Evolutionary conservation across 2,329 filamentous ascomycete species (phyloP), one percentile per base, ranked within the genome.

Genomic region (Claviceps fusiformis): DNA sequence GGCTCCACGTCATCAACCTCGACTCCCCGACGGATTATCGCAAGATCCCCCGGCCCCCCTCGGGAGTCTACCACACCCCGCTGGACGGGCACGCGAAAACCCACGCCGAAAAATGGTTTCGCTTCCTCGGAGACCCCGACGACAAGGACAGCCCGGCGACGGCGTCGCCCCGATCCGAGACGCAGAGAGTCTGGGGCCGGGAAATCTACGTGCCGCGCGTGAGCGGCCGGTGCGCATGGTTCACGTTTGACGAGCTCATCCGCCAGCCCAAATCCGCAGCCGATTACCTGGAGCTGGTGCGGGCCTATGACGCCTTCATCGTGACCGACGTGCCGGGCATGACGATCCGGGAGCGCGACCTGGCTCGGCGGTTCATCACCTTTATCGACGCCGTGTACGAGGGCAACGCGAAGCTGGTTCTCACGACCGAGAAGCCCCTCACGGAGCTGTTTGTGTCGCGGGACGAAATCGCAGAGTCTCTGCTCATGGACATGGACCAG

Each of bases 301-400:
- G 89, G 55, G 85, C 85, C 61, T 98, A 97, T 69, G 86, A 96
- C 58, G 85, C 91, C 1, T 97, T 98, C 65, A 82, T 98, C 60
- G 81, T 98, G 10, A 95, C 90, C 0, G 87, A 91, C 53, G 84
- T 97, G 1, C 93, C 93, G 0, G 88, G 86, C 6, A 97, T 98
- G 93, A 93, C 86, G 45, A 81, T 89, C 60, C 82, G 82, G 54
- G 83, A 90, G 65, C 82, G 93, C 24, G 93, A 98, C 71, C 78
- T 95, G 44, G 93, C 93, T 0, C 77, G 93, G 13, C 80, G 93
- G 5, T 96, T 98, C 70, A 98, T 98, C 68, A 98, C 92, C 0
- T 96, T 98, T 63, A 89, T 98, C 60, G 93, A 98, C 67, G 92
- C 93, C 6, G 86, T 96, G 5, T 98, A 98, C 66, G 93, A 98